phyloP scores from a whole-genome alignment of 805 yeast genomes.

The Ogataea allantospora region DNA sequence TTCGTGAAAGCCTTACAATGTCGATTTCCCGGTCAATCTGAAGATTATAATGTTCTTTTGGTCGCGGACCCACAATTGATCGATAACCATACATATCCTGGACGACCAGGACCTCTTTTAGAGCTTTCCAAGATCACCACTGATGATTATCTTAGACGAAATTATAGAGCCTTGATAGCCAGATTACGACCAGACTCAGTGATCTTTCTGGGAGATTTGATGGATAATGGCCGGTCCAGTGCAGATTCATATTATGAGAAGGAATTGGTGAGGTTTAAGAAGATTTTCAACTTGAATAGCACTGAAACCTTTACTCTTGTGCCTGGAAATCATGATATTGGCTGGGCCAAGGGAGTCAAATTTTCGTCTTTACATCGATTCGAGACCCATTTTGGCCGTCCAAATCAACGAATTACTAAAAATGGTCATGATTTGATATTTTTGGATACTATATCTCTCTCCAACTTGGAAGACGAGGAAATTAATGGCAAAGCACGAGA shows the following conservation, averaged over 20 bases:
- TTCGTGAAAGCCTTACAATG: slow-evolving; percentile 11
- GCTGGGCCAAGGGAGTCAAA: slow-evolving; percentile 76
- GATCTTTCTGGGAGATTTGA: slow-evolving; percentile 84
- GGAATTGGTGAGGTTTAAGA: slow-evolving; percentile 68
- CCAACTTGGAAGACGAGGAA: slow-evolving; percentile 50
- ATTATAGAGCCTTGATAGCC: slow-evolving; percentile 52
- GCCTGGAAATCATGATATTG: slow-evolving; percentile 97
- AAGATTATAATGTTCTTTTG: slow-evolving; percentile 32
- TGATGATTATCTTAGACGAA: slow-evolving; percentile 79
- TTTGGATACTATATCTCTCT: slow-evolving; percentile 80
- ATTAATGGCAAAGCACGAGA: slow-evolving; percentile 47
- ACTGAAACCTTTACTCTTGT: slow-evolving; percentile 39
- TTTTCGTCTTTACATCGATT: slow-evolving; percentile 61
- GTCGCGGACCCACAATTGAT: slow-evolving; percentile 95
- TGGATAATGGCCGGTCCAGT: slow-evolving; percentile 94
- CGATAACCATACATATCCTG: slow-evolving; percentile 88
- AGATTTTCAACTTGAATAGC: slow-evolving; percentile 55
- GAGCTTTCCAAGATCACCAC: slow-evolving; percentile 55
- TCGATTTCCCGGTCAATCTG: slow-evolving; percentile 5
- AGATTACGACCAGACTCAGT: slow-evolving; percentile 76
- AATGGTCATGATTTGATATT: slow-evolving; percentile 75
- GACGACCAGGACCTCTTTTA: slow-evolving; percentile 44
- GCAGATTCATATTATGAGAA: slow-evolving; percentile 57
- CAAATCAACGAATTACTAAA: slow-evolving; percentile 51
- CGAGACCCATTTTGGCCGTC: slow-evolving; percentile 67